Conservation (phyloP, 1,284 basidiomycete species). For the Bondarzewia mesenterica region DNA sequence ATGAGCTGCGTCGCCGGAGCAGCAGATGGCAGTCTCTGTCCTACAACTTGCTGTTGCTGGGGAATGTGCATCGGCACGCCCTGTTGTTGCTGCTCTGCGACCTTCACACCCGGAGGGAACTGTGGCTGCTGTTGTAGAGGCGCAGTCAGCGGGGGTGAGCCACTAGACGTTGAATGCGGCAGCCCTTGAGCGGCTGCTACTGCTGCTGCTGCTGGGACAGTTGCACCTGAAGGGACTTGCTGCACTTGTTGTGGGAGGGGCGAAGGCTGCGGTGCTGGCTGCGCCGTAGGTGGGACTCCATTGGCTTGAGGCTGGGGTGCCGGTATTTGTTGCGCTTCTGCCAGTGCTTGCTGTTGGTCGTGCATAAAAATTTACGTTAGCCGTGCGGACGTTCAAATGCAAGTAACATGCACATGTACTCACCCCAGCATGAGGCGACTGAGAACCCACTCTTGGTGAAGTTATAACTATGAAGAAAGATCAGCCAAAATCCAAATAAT, state of each 20-base stretch:
- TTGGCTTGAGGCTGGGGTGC: constrained; percentile 15
- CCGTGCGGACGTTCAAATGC: background rate
- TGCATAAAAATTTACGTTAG: constrained; percentile 1
- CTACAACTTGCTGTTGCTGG: constrained; percentile 16
- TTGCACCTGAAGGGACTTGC: constrained; percentile 10
- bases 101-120: constrained; percentile 66
- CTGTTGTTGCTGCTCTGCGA: constrained; percentile 28
- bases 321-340: constrained; percentile 19
- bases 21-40: constrained; percentile 24
- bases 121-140: constrained; percentile 26
- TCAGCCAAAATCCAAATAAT: background rate
- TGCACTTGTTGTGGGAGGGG: constrained; percentile 60
- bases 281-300: constrained; percentile 14
- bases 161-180: constrained; percentile 9
- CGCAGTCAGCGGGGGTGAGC: constrained; percentile 21
- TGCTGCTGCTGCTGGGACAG: constrained; percentile 18
- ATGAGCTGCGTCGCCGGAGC: constrained; percentile 23
- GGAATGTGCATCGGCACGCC: constrained; percentile 15
- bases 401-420: constrained; percentile 3
- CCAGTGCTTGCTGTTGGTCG: constrained; percentile 4
- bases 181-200: no score
- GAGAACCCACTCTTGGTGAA: constrained; percentile 7
- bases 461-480: constrained; percentile 4
- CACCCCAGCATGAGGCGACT: constrained; percentile 12
- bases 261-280: constrained; percentile 30